These are phyloP conservation scores for Daldinia concentrica DNA, from an alignment of 495 filamentous ascomycete genomes.

Conservation along the genomic window DNA sequence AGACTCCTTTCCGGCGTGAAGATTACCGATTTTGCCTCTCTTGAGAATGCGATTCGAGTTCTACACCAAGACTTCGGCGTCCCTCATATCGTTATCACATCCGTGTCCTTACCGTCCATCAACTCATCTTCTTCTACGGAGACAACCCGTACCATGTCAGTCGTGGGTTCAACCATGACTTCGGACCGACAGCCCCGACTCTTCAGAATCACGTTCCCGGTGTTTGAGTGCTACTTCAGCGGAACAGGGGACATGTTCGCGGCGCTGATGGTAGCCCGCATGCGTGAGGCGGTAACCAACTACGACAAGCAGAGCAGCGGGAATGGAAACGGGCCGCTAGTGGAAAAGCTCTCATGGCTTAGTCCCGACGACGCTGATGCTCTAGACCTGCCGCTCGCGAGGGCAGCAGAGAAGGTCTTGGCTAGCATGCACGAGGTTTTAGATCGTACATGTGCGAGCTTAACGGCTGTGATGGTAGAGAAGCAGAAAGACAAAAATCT, in stretches of 20 bases:
- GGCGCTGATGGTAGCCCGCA: constrained; percentile 85
- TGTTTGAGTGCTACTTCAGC: constrained; percentile 90
- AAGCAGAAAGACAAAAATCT: constrained; percentile 50
- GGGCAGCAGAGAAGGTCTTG: constrained; percentile 85
- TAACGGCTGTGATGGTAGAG: constrained; percentile 51
- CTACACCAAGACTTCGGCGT: constrained; percentile 80
- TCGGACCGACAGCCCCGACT: constrained; percentile 72
- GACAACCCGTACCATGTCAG: constrained; percentile 62
- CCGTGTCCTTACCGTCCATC: constrained; percentile 64
- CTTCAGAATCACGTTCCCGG: constrained; percentile 85
- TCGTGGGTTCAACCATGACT: constrained; percentile 80
- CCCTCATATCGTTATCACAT: constrained; percentile 94
- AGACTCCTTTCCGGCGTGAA: constrained; percentile 83
- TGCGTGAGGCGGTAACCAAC: constrained; percentile 76
- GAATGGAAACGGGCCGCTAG: constrained; percentile 53
- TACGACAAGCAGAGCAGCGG: constrained; percentile 18
- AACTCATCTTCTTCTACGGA: constrained; percentile 44
- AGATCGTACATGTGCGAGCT: constrained; percentile 74
- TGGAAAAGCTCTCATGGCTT: constrained; percentile 68
- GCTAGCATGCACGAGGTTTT: constrained; percentile 91
- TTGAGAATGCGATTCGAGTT: constrained; percentile 75
- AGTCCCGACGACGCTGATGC: constrained; percentile 72
- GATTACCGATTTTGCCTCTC: constrained; percentile 76
- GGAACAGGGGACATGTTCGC: constrained; percentile 99
- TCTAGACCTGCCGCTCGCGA: constrained; percentile 79